Percentiles rank a stretch among this genome's conserved stretches.
These are phyloP conservation scores for Trichoderma brevicompactum DNA, from an alignment of 2,329 filamentous ascomycete genomes.

Conservation along the genomic window DNA sequence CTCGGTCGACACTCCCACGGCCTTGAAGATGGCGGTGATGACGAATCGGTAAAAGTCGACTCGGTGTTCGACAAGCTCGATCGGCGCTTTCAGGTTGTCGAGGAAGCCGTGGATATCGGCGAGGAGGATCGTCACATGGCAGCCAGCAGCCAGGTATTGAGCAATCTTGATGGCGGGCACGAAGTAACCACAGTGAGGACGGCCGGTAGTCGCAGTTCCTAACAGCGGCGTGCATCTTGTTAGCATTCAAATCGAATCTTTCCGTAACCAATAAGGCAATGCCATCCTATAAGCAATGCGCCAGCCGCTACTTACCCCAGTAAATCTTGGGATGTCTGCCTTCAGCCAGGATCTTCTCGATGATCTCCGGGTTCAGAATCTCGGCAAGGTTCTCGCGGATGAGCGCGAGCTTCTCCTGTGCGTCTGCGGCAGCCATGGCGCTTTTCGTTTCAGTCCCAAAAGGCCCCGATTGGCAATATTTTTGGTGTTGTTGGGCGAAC, in stretches of 20 bases:
- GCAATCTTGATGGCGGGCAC: slow-evolving; percentile 88
- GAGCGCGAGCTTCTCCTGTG: slow-evolving; percentile 69
- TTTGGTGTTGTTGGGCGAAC: background rate
- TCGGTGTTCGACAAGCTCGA: slow-evolving; percentile 82
- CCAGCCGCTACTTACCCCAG: slow-evolving; percentile 64
- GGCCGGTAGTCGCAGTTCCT: slow-evolving; percentile 82
- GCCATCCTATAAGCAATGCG: background rate
- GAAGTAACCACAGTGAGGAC: slow-evolving; percentile 88
- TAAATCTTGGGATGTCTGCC: slow-evolving; percentile 78
- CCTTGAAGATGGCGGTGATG: slow-evolving; percentile 74
- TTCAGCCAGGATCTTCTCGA: slow-evolving; percentile 72
- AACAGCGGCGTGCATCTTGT: background rate
- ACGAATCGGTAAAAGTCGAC: slow-evolving; percentile 81
- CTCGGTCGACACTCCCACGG: slow-evolving; percentile 78
- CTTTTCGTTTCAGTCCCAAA: background rate
- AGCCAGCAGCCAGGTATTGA: slow-evolving; percentile 82
- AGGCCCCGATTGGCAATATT: background rate
- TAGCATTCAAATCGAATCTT: background rate
- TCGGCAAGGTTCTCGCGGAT: slow-evolving; percentile 83
- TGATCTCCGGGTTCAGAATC: slow-evolving; percentile 81
- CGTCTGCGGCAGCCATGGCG: slow-evolving; percentile 35
- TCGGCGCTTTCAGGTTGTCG: slow-evolving; percentile 82
- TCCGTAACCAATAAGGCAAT: background rate
- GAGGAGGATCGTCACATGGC: slow-evolving; percentile 78
- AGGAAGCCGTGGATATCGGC: slow-evolving; percentile 78